A percentile compares a stretch with the other conserved stretches of the same genome.
phyloP scores from a whole-genome alignment of 1,284 basidiomycete genomes.

The Hymenochaete sp. region DNA sequence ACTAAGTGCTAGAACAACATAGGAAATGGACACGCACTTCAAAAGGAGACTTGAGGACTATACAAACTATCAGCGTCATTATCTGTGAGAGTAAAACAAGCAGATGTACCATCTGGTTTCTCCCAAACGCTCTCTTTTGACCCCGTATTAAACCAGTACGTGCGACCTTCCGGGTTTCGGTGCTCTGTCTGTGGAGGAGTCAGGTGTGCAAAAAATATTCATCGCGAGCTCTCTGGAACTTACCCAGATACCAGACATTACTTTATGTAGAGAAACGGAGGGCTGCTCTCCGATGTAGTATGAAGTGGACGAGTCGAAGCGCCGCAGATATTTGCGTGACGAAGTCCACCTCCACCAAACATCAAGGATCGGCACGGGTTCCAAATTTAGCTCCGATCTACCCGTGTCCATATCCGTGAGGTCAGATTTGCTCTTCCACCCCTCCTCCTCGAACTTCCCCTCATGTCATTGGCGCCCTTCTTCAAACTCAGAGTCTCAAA shows the following conservation, averaged over 20 bases:
- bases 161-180: conserved; percentile 70
- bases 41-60: conserved; percentile 74
- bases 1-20: not conserved
- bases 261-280: not conserved
- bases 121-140: conserved; percentile 80
- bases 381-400: not conserved
- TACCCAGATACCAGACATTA: conserved; percentile 17
- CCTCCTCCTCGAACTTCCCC: not conserved
- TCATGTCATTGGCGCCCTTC: no score
- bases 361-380: not conserved
- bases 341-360: not conserved
- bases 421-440: not conserved
- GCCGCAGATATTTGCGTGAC: not conserved
- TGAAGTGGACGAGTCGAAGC: not conserved
- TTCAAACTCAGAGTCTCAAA: no score
- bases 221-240: not conserved
- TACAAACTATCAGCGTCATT: conserved; percentile 12
- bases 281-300: not conserved
- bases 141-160: conserved; percentile 79
- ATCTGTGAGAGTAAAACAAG: not conserved
- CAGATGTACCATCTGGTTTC: conserved; percentile 66
- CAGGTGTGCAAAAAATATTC: not conserved
- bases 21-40: conserved; percentile 40
- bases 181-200: conserved; percentile 26
- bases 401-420: not conserved